These are phyloP conservation scores for Yarrowia divulgata DNA, from an alignment of 805 yeast species.

Conservation along the genomic window DNA sequence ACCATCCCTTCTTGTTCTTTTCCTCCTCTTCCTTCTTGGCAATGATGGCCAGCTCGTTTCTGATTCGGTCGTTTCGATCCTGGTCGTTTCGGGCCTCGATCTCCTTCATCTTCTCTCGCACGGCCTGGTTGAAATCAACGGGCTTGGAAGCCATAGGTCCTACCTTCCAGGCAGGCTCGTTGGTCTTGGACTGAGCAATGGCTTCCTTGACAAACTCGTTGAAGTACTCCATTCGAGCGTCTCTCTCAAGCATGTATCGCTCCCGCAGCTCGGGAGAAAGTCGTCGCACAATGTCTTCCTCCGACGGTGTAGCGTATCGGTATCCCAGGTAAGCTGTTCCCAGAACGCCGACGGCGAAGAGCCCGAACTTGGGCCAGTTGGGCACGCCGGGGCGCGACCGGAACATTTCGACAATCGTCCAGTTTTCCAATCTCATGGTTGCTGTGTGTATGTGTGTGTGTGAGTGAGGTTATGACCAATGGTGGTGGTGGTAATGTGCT, in stretches of 20 bases:
- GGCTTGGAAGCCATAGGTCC: conserved; percentile 37
- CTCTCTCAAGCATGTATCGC: conserved; percentile 37
- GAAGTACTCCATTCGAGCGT: conserved; percentile 35
- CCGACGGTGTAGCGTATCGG: conserved; percentile 28
- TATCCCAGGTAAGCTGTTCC: conserved; percentile 32
- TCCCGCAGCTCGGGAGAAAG: conserved; percentile 33
- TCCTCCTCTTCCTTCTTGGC: conserved; percentile 37
- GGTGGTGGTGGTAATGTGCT: not conserved
- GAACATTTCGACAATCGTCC: conserved; percentile 33
- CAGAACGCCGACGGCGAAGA: conserved; percentile 28
- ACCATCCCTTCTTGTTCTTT: conserved; percentile 39
- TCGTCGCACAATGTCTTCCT: conserved; percentile 35
- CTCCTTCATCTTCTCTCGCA: conserved; percentile 35
- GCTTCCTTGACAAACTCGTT: conserved; percentile 39
- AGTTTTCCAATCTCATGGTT: conserved; percentile 23
- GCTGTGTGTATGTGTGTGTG: not conserved
- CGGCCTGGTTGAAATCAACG: conserved; percentile 28
- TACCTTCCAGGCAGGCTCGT: conserved; percentile 38
- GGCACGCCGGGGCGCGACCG: conserved; percentile 39
- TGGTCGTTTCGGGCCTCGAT: conserved; percentile 30
- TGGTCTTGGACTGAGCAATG: conserved; percentile 30
- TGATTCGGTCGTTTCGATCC: conserved; percentile 24
- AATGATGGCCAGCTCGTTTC: conserved; percentile 23
- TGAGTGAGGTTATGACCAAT: conserved; percentile 33
- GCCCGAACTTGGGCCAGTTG: conserved; percentile 38